Evolutionary conservation across 225 moss, liverwort and hornwort species (phyloP), one percentile per base, ranked within the genome.

Genomic region (Physcomitrellopsis africana): DNA sequence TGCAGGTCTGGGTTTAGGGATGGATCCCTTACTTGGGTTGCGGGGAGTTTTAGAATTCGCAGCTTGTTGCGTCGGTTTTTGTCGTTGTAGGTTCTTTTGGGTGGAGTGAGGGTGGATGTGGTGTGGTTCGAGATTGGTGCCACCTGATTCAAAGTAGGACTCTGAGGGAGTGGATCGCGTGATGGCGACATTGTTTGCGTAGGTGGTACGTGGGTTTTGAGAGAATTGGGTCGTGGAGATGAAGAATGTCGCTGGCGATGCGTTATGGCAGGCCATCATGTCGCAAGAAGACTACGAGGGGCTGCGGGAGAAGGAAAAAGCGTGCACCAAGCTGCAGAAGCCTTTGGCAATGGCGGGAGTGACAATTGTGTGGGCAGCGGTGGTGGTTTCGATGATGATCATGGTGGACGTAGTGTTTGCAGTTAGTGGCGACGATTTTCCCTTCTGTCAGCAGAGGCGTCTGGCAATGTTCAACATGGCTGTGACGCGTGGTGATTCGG

Each of bases 261-360:
- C 90, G 68, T 79, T 99, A 48, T 93, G 90, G 70, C 93, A 95
- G 77, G 89, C 93, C 3, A 93, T 99, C 53, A 99, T 99, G 93
- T 84, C 99, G 13, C 83, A 74, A 57, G 95, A 95, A 45, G 93
- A 92, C 48, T 95, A 99, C 63, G 93, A 73, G 20, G 79, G 43
- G 61, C 72, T 95, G 41, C 88, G 97, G 22, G 87, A 86, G 45
- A 95, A 99, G 76, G 87, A 95, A 72, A 86, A 84, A 16, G 93
- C 85, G 18, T 90, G 86, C 90, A 79, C 79, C 49, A 81, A 76
- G 70, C 63, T 95, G 79, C 91, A 89, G 76, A 83, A 76, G 84
- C 99, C 95, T 9, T 53, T 93, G 69, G 73, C 87, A 58, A 91
- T 95, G 92, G 20, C 23, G 41, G 82, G 72, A 22, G 80, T 99